Evolutionary conservation across 345 rosid species (phyloP), one percentile per base, ranked within the genome.

Genomic region (Eucalyptus albens): DNA sequence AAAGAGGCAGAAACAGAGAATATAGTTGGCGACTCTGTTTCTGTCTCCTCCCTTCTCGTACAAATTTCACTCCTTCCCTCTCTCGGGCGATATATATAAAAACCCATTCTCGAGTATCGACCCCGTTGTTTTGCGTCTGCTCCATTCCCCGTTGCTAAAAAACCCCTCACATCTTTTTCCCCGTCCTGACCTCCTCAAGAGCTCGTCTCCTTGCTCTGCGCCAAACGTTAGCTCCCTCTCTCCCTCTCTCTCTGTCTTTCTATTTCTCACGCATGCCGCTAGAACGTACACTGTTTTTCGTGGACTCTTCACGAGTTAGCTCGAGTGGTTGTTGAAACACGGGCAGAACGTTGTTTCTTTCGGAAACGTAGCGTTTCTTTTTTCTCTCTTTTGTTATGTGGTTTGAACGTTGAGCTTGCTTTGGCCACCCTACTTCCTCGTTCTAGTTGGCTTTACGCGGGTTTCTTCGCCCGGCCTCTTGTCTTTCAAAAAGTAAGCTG

Each of bases 291-390:
- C 50, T 50, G 47, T 45, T 86, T 44, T 19, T 29, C 17, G 86
- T 55, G 29, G 51, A 33, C 40, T 89, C 88, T 83, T 42, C 87
- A 69, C 87, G 65, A 86, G 92, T 91, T 90, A 86, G 94, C 91
- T 92, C 83, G 87, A 67, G 93, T 90, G 72, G 96, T 72, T 91
- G 95, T 86, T 87, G 93, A 90, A 90, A 90, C 49, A 50, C 56
- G 85, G 11, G 27, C 77, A 77, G 72, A 49, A 29, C 13, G 47
- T 13, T 50, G 37, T 60, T 50, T 83, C 53, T n/a, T 77, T 40
- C 15, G 15, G 47, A 11, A 77, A 77, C 2, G 85, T 44, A 22
- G 85, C 85, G 8, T 77, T 21, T 77, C 85, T 77, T 21, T 77
- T 40, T 26, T 77, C 85, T 42, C 29, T 77, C 22, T 42, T 40